Evolutionary conservation across 805 yeast species (phyloP), one percentile per base, ranked within the genome.

Genomic region (Ogataea paraovalis): DNA sequence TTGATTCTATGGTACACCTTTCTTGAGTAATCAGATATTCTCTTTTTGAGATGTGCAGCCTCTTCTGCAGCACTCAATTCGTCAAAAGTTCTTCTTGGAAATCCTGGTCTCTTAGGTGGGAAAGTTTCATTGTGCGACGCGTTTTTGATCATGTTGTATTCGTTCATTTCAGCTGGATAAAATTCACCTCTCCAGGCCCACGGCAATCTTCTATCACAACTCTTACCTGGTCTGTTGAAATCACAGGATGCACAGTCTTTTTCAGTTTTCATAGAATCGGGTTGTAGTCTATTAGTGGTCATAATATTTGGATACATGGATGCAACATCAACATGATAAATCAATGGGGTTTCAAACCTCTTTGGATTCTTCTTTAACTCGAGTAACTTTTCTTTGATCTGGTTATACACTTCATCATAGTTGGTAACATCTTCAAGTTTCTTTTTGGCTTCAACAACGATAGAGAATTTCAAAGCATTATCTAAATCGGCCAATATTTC

Each of bases 161-260:
- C 99, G 60, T 85, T 90, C 78, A 81, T 82, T 62, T 87, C 84
- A 0, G 97, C 89, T 0, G 99, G 98, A 54, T 75, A 86, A 59
- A 75, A 95, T 58, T 94, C 99, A 44, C 98, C 99, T 72, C 99
- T 82, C 98, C 99, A 94, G 6, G 96, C 77, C 99, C 99, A 94
- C 0, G 91, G 87, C 46, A 94, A 68, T 46, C 92, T 72, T 61
- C 99, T 74, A 58, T 92, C 99, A 71, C 99, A 94, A 10, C 75
- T 77, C 61, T 94, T 94, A 4, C 96, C 97, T 0, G 97, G 98
- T 48, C 96, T 73, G 64, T 94, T 94, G 69, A 90, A 95, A 58
- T 94, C 99, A 71, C 99, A 95, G 38, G 95, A 82, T 0, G 99
- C 98, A 69, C 99, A 95, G 60, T 90, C 96, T 57, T 87, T 87